Percentiles rank a stretch among this genome's conserved stretches.
Conservation (phyloP, 441 rosid species). For the Populus tomentosa region DNA sequence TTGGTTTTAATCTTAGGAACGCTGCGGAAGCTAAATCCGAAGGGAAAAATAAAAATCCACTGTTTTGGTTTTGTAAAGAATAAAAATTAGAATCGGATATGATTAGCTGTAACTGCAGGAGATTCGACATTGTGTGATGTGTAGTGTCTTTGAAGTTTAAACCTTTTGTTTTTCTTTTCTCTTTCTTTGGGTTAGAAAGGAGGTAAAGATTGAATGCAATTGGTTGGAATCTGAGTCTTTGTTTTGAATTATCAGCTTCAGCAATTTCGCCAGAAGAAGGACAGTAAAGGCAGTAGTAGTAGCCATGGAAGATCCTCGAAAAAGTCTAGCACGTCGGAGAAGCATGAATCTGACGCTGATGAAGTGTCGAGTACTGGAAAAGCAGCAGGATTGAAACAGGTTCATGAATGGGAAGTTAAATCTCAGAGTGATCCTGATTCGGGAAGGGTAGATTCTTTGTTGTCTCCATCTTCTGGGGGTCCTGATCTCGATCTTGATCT, state of each 20-base stretch:
- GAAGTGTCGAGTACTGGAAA: slow-evolving; percentile 26
- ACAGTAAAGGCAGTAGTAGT: slow-evolving; percentile 67
- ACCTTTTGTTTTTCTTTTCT: neutral
- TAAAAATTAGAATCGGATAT: neutral
- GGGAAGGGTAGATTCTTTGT: slow-evolving; percentile 23
- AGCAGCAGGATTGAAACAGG: slow-evolving; percentile 24
- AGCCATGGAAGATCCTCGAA: slow-evolving; percentile 77
- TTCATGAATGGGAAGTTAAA: slow-evolving; percentile 37
- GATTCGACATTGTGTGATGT: neutral
- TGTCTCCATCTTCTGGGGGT: slow-evolving; percentile 30
- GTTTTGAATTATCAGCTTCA: slow-evolving; percentile 67
- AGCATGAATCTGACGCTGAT: slow-evolving; percentile 52
- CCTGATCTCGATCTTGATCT: slow-evolving; percentile 31
- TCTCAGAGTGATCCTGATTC: slow-evolving; percentile 29
- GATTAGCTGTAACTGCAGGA: neutral
- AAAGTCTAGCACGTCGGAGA: slow-evolving; percentile 56
- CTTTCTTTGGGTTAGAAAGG: neutral
- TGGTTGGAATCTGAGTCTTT: slow-evolving; percentile 6
- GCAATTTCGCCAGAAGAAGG: slow-evolving; percentile 97
- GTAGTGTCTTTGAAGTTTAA: neutral
- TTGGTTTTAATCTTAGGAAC: neutral
- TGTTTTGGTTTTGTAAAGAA: neutral
- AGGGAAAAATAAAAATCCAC: neutral
- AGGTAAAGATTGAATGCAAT: neutral
- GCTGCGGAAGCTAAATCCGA: neutral